Conservation (phyloP, 495 filamentous ascomycete genomes). For the Neurospora sp. region DNA sequence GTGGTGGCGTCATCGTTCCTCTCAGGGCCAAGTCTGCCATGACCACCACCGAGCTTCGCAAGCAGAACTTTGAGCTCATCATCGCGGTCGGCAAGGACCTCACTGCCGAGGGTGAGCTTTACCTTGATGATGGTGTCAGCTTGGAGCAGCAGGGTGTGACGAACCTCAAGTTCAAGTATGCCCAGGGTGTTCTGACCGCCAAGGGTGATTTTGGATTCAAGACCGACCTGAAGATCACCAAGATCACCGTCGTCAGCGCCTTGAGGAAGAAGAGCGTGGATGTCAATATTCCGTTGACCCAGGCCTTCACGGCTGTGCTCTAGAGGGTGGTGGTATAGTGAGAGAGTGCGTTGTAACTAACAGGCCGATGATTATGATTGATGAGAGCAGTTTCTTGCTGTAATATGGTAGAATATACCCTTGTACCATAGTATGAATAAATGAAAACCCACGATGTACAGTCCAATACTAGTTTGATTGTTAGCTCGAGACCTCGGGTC, state of each 20-base stretch:
- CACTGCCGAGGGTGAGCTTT: constrained; percentile 34
- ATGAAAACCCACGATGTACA: not conserved
- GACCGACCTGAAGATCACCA: constrained; percentile 39
- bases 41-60: constrained; percentile 60
- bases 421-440: not conserved
- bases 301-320: not conserved
- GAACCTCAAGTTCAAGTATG: constrained; percentile 44
- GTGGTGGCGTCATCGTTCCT: constrained; percentile 61
- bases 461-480: too few species aligned
- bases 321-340: not conserved
- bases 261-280: constrained; percentile 1
- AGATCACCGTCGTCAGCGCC: constrained; percentile 45
- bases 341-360: not conserved
- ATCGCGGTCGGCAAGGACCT: constrained; percentile 48
- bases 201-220: constrained; percentile 45
- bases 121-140: constrained; percentile 53
- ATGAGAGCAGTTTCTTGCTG: not conserved
- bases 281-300: constrained; percentile 7
- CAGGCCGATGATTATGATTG: not conserved
- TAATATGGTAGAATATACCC: not conserved
- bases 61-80: constrained; percentile 57
- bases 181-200: constrained; percentile 36
- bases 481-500: too few species aligned
- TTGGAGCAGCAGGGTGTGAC: constrained; percentile 39
- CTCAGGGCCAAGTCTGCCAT: constrained; percentile 49